Evolutionary conservation across 1,139 yeast genomes (phyloP).

Genomic region (Hemisphaericaspora subhashii): DNA sequence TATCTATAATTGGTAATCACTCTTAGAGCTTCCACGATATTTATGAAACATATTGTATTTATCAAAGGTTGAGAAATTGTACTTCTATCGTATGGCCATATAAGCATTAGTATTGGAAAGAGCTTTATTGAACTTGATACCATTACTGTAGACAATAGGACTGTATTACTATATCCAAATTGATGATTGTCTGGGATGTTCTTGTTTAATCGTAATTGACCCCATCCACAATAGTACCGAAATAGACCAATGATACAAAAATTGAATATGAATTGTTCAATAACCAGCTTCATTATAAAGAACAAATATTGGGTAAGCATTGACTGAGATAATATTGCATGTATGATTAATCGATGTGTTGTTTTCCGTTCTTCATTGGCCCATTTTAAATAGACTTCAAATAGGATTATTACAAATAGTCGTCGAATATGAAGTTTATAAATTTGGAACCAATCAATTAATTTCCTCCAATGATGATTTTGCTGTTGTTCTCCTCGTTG

Average conservation of each 20-base stretch:
- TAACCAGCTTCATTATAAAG: conserved; percentile 61
- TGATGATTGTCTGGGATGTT: conserved; percentile 24
- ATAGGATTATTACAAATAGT: conserved; percentile 66
- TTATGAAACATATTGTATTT: conserved; percentile 60
- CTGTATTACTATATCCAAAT: conserved; percentile 28
- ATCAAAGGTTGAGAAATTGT: conserved; percentile 63
- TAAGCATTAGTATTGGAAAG: conserved; percentile 90
- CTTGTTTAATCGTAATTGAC: conserved; percentile 9
- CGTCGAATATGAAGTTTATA: conserved; percentile 45
- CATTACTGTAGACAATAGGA: conserved; percentile 65
- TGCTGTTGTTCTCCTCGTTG: too few relatives aligned
- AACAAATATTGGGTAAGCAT: conserved; percentile 62
- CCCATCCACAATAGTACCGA: conserved; percentile 37
- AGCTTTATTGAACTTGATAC: conserved; percentile 77
- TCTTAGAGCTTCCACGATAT: conserved; percentile 64
- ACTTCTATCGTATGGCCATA: conserved; percentile 89
- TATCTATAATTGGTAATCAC: conserved; percentile 31
- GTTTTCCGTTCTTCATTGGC: conserved; percentile 75
- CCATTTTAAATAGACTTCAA: conserved; percentile 91
- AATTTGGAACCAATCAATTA: conserved; percentile 7
- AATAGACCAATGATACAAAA: conserved; percentile 43
- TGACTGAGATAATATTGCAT: conserved; percentile 41
- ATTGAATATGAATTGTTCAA: conserved; percentile 60
- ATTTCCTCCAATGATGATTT: background rate
- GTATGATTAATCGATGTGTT: conserved; percentile 24